A percentile compares a stretch with the other conserved stretches of the same genome.
Evolutionary conservation across 495 filamentous ascomycete genomes (phyloP).

Genomic region (Chaetomium cochliodes): DNA sequence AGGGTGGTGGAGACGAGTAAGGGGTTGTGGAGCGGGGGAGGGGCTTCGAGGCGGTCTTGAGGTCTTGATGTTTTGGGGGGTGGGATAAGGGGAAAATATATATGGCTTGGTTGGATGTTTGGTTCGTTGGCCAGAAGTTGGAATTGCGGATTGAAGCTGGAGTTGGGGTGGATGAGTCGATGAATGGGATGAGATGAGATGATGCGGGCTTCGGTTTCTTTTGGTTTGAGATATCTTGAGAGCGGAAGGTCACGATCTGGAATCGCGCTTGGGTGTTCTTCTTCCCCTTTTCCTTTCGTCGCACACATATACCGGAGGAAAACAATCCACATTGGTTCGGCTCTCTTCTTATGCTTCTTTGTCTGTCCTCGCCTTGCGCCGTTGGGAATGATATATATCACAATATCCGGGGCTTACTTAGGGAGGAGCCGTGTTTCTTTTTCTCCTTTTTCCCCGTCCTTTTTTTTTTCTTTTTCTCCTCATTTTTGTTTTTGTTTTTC

Average conservation of each 20-base stretch:
- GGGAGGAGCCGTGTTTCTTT: not conserved
- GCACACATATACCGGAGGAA: not conserved
- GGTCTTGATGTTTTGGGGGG: not conserved
- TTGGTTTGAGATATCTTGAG: not conserved
- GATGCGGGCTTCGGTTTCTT: not conserved
- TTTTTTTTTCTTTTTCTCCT: too few species aligned
- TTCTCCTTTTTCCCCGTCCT: too few species aligned
- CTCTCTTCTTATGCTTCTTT: not conserved
- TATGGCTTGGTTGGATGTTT: not conserved
- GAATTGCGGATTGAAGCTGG: not conserved
- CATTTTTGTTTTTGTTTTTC: too few species aligned
- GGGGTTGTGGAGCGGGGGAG: constrained; percentile 34
- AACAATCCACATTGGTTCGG: not conserved
- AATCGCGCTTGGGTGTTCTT: not conserved
- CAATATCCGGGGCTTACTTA: not conserved
- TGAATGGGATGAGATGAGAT: not conserved
- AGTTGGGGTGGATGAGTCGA: too few species aligned
- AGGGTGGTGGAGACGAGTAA: constrained; percentile 37
- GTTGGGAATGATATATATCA: not conserved
- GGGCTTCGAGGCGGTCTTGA: constrained; percentile 24
- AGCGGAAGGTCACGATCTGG: constrained; percentile 8
- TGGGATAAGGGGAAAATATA: not conserved
- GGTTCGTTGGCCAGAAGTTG: not conserved
- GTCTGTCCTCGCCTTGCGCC: not conserved
- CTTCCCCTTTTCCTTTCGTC: not conserved